These are phyloP conservation scores for Cytospora piceae DNA, from an alignment of 2,329 filamentous ascomycete genomes.

Conservation along the genomic window DNA sequence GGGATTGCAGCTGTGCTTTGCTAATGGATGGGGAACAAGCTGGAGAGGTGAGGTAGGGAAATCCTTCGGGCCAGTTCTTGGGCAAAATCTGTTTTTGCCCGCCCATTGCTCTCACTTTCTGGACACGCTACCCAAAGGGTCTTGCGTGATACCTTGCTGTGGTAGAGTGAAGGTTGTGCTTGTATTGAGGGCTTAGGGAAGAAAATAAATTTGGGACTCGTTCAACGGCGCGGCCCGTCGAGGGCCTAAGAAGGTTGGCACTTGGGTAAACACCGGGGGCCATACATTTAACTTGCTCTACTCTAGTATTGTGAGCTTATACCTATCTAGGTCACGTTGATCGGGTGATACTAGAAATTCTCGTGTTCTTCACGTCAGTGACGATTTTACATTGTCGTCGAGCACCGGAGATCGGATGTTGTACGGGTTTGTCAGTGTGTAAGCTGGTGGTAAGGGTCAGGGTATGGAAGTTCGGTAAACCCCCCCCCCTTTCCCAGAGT, in stretches of 20 bases:
- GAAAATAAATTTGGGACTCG: not conserved
- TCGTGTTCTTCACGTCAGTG: not conserved
- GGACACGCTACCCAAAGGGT: not conserved
- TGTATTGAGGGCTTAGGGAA: not conserved
- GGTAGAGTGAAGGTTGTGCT: not conserved
- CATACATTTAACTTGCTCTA: not conserved
- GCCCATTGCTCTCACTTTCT: conserved; percentile 9
- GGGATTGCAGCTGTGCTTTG: conserved; percentile 44
- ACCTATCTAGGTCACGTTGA: not conserved
- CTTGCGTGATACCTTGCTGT: not conserved
- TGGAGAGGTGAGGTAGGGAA: conserved; percentile 58
- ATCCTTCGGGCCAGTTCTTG: conserved; percentile 60
- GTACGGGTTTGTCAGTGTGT: no score
- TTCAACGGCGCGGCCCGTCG: not conserved
- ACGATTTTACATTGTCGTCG: not conserved
- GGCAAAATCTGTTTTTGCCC: conserved; percentile 40
- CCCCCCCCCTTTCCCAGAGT: not conserved
- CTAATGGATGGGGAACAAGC: conserved; percentile 52
- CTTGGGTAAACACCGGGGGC: not conserved
- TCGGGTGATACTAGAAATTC: not conserved
- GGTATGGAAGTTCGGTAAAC: no score
- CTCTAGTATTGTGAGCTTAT: not conserved
- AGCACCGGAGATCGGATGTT: not conserved
- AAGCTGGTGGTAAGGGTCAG: no score
- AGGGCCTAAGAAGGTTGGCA: not conserved